Evolutionary conservation across 345 rosid genomes (phyloP), one percentile per base, ranked within the genome.

Genomic region (Litchi chinensis): DNA sequence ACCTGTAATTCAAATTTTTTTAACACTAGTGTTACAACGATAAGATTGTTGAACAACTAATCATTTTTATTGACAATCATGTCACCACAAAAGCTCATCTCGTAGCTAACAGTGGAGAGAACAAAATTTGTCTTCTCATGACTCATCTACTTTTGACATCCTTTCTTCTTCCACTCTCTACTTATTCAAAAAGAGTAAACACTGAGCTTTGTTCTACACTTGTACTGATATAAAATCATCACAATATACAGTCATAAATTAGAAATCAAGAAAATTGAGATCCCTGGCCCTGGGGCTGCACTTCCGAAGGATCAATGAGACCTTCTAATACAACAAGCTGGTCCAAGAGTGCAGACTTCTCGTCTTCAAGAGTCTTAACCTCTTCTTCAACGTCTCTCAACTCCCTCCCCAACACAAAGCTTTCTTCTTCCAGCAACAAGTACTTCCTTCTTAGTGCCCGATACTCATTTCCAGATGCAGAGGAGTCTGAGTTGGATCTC

Each of bases 301-400:
- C 12, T 82, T 87, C 83, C 39, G 90, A 89, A 83, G 91, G 96
- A 88, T 88, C 91, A 28, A 95, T 78, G 83, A 95, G 87, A 78
- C 99, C 97, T 87, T 96, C 99, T 83, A 96, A 78, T 56, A 94
- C 98, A 44, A 93, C 94, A 48, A 96, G 98, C 71, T 88, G 88
- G 80, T 96, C 97, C 87, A 96, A 84, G 12, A 96, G 91, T 9
- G 87, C 87, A 40, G 85, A 68, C 81, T 96, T 96, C 82, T 93
- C 97, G 62, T 86, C 88, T 85, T 96, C 95, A 46, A 94, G 97
- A 69, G 86, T 81, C 82, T 82, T 85, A 44, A 94, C 92, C 65
- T 91, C 94, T 28, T 80, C 92, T 74, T 91, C 95, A 6, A 87
- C 88, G 54, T 82, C 90, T 66, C 85, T 87, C 77, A 96, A 78